Conservation (phyloP, 139 green algal species). For the Volvox africanus region DNA sequence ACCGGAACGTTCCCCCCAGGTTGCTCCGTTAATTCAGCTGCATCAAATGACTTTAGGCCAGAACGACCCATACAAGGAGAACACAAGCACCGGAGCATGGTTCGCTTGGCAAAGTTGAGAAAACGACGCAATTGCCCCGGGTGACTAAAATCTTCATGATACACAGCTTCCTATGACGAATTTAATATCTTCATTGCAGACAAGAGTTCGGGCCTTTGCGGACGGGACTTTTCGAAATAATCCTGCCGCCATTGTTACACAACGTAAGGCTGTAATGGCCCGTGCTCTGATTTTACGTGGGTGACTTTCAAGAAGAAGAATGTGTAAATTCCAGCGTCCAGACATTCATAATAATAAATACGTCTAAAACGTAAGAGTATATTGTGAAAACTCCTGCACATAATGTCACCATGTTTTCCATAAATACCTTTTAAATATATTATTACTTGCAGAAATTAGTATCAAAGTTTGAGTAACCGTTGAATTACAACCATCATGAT, state of each 20-base stretch:
- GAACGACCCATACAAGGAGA: neutral
- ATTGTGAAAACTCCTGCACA: too few relatives aligned
- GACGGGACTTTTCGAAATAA: neutral
- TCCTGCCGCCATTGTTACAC: neutral
- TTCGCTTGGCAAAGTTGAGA: neutral
- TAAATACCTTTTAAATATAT: too few relatives aligned
- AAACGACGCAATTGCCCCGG: neutral
- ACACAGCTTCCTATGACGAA: neutral
- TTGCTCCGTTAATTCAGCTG: neutral
- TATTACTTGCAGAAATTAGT: too few relatives aligned
- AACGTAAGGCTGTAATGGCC: too few relatives aligned
- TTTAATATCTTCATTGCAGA: neutral
- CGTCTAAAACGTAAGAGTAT: too few relatives aligned
- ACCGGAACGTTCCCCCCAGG: neutral
- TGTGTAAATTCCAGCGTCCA: too few relatives aligned
- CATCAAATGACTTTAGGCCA: neutral
- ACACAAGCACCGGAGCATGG: neutral
- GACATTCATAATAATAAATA: too few relatives aligned
- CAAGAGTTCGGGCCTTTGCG: neutral
- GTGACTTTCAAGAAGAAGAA: too few relatives aligned
- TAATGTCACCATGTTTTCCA: too few relatives aligned
- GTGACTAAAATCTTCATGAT: neutral
- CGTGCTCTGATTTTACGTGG: too few relatives aligned
- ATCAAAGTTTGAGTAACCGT: too few relatives aligned
- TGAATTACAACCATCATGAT: too few relatives aligned